Evolutionary conservation across 352 stramenopile species (phyloP).

Genomic region (Albugo laibachii): DNA sequence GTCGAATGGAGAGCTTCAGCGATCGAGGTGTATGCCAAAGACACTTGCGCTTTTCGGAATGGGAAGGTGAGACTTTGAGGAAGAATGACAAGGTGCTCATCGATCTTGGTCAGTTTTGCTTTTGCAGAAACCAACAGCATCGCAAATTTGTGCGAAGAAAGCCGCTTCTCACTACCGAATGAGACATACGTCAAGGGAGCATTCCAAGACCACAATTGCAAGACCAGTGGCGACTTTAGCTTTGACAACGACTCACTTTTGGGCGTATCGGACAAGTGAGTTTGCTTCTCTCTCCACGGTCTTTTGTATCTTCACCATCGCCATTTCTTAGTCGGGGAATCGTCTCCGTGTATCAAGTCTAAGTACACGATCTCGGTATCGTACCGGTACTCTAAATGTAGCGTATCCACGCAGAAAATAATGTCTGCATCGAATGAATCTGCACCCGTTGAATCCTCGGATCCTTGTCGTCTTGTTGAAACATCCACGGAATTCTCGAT

Average conservation of each 20-base stretch:
- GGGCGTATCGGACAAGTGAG: slow-evolving; percentile 58
- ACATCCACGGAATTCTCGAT: no score
- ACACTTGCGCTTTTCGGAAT: slow-evolving; percentile 40
- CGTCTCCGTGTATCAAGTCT: no score
- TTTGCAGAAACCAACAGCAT: slow-evolving; percentile 13
- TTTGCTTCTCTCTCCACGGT: background rate
- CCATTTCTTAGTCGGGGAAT: no score
- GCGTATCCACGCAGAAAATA: no score
- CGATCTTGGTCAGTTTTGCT: slow-evolving; percentile 15
- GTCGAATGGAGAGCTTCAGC: slow-evolving; percentile 29
- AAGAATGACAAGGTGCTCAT: background rate
- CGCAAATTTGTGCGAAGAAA: slow-evolving; percentile 1
- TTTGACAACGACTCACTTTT: slow-evolving; percentile 20
- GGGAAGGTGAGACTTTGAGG: slow-evolving; percentile 19
- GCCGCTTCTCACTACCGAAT: background rate
- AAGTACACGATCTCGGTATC: no score
- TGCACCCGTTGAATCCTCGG: no score
- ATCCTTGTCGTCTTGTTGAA: no score
- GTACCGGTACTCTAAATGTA: no score
- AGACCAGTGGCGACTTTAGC: slow-evolving; percentile 61
- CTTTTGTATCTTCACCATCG: no score
- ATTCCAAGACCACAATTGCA: slow-evolving; percentile 17
- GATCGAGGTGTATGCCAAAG: slow-evolving; percentile 13
- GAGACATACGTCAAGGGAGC: slow-evolving; percentile 4
- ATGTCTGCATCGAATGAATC: no score